Percentiles rank a stretch among this genome's conserved stretches.
These are phyloP conservation scores for Aspergillus brunneoviolaceus DNA, from an alignment of 2,329 filamentous ascomycete genomes.

Conservation along the genomic window DNA sequence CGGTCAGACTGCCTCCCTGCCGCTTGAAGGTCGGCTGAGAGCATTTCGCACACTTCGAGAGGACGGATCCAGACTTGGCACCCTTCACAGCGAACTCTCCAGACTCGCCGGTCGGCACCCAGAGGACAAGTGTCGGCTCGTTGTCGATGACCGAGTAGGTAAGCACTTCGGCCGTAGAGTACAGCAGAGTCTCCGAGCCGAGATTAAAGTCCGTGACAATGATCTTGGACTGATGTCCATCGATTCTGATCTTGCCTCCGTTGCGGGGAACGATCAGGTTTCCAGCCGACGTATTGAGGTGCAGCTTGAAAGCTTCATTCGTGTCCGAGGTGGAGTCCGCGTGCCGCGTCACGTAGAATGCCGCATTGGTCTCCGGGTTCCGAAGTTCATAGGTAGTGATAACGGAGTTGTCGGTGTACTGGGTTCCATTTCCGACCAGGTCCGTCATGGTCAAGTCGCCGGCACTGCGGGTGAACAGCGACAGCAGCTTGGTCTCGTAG, in stretches of 20 bases:
- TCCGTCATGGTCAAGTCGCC: conserved; percentile 58
- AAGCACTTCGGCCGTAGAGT: conserved; percentile 57
- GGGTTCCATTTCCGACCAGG: conserved; percentile 48
- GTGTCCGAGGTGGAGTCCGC: conserved; percentile 53
- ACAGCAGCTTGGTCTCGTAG: conserved; percentile 62
- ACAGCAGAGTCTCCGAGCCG: conserved; percentile 52
- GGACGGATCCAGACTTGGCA: conserved; percentile 35
- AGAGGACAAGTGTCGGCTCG: conserved; percentile 51
- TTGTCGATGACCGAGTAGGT: conserved; percentile 52
- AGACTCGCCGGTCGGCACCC: conserved; percentile 55
- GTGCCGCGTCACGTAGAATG: conserved; percentile 62
- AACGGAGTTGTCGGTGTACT: conserved; percentile 52
- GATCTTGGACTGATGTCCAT: conserved; percentile 63
- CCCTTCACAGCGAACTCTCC: conserved; percentile 55
- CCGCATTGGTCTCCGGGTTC: conserved; percentile 57
- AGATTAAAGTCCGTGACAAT: conserved; percentile 60
- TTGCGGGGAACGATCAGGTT: conserved; percentile 55
- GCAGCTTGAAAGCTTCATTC: conserved; percentile 54
- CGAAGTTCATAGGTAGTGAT: conserved; percentile 58
- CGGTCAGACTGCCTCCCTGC: conserved; percentile 42
- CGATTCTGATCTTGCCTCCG: conserved; percentile 51
- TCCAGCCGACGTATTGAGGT: conserved; percentile 57
- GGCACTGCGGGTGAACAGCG: conserved; percentile 59
- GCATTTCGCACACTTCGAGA: conserved; percentile 42
- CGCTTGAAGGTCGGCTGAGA: conserved; percentile 45